These are phyloP conservation scores for Fusarium solani-melongenae DNA, from an alignment of 2,329 filamentous ascomycete species.

Conservation along the genomic window DNA sequence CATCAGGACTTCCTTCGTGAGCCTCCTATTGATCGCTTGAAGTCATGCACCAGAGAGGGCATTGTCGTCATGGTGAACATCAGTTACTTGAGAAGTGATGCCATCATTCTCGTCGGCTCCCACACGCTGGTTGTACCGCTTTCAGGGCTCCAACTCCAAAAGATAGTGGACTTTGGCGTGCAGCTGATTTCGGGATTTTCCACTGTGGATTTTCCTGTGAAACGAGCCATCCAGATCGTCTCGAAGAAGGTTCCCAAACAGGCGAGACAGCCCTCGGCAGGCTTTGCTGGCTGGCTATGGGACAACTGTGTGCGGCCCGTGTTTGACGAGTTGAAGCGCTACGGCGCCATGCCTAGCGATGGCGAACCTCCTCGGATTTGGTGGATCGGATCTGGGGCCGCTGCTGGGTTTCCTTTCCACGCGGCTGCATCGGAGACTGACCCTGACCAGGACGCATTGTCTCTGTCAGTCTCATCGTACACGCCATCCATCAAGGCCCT, in stretches of 20 bases:
- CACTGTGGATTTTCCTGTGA: not conserved
- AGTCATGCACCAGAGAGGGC: not conserved
- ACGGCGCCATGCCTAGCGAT: not conserved
- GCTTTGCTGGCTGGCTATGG: not conserved
- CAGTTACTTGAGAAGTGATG: not conserved
- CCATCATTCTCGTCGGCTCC: not conserved
- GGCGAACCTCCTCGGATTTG: not conserved
- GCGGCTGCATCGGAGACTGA: not conserved
- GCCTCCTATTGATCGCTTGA: not conserved
- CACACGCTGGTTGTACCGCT: not conserved
- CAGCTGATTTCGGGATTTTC: not conserved
- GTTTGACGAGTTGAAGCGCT: not conserved
- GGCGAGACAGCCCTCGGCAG: not conserved
- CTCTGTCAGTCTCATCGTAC: not conserved
- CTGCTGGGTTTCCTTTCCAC: not conserved
- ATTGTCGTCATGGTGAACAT: not conserved
- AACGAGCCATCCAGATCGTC: not conserved
- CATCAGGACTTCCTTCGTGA: not conserved
- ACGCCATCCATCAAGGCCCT: not conserved
- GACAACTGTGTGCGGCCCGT: not conserved
- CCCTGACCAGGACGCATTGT: not conserved
- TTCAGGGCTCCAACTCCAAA: not conserved
- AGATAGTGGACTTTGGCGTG: not conserved
- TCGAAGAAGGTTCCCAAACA: not conserved
- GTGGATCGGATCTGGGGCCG: not conserved